Evolutionary conservation across 1,284 basidiomycete genomes (phyloP).

Genomic region (Coniophora puteana): DNA sequence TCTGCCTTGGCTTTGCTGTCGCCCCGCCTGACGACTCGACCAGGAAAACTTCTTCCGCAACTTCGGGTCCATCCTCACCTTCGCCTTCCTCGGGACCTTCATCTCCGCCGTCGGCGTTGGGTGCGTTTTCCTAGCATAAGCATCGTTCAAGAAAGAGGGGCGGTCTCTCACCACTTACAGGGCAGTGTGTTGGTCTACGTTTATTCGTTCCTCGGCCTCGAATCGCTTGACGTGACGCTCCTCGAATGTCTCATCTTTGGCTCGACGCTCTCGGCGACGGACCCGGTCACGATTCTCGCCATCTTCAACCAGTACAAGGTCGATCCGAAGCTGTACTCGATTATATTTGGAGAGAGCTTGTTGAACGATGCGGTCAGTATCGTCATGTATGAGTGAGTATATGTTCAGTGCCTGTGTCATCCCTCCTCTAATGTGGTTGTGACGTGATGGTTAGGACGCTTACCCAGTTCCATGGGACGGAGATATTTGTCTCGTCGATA

Average conservation of each 20-base stretch:
- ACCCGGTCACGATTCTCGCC: slow-evolving; percentile 97
- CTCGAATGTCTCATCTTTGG: slow-evolving; percentile 96
- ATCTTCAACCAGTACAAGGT: slow-evolving; percentile 99
- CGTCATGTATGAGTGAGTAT: slow-evolving; percentile 99
- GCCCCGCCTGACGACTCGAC: not conserved
- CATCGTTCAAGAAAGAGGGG: too few species aligned
- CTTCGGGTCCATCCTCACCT: slow-evolving; percentile 94
- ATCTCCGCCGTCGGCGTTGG: slow-evolving; percentile 96
- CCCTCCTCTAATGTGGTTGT: slow-evolving; percentile 2
- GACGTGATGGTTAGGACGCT: slow-evolving; percentile 60
- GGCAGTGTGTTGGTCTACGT: slow-evolving; percentile 91
- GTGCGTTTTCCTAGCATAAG: slow-evolving; percentile 45
- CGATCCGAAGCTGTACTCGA: slow-evolving; percentile 95
- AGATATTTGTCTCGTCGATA: slow-evolving; percentile 85
- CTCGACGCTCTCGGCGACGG: slow-evolving; percentile 94
- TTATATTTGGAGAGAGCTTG: slow-evolving; percentile 98
- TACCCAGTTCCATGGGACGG: slow-evolving; percentile 87
- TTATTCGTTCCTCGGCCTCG: slow-evolving; percentile 89
- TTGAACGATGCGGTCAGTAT: slow-evolving; percentile 99
- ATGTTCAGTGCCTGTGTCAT: slow-evolving; percentile 1
- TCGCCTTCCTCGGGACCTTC: slow-evolving; percentile 96
- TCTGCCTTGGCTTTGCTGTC: not conserved
- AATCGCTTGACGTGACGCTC: slow-evolving; percentile 76
- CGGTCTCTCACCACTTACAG: slow-evolving; percentile 45
- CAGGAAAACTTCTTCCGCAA: slow-evolving; percentile 98